Conservation (phyloP, 345 rosid species). For the Eucalyptus camaldulensis region DNA sequence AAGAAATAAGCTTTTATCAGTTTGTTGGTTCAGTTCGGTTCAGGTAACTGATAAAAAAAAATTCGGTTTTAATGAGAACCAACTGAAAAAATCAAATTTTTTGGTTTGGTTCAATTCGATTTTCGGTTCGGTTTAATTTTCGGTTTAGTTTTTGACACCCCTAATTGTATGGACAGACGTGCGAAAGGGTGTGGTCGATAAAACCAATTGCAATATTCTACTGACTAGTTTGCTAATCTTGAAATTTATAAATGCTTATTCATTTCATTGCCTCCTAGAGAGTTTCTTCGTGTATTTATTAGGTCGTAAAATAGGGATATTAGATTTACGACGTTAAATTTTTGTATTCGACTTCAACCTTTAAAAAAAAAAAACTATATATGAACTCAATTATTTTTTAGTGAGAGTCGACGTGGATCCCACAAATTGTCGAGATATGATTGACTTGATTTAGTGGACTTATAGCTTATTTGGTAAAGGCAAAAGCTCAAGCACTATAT, state of each 20-base stretch:
- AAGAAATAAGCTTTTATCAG: no score
- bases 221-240: no score
- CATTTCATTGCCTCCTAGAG: no score
- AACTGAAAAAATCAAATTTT: no score
- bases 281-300: background rate
- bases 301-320: no score
- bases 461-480: background rate
- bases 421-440: rapidly evolving
- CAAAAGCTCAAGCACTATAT: background rate
- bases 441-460: background rate
- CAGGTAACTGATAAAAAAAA: rapidly evolving
- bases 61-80: rapidly evolving
- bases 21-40: rapidly evolving
- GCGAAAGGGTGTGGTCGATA: background rate
- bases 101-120: rapidly evolving
- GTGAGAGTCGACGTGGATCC: background rate
- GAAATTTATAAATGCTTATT: no score
- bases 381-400: background rate
- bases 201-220: background rate
- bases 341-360: no score
- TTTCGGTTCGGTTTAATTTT: no score
- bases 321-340: no score
- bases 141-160: rapidly evolving
- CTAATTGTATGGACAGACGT: background rate
- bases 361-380: background rate